Evolutionary conservation across 208 protist species (phyloP).

Genomic region (Leishmania braziliensis): DNA sequence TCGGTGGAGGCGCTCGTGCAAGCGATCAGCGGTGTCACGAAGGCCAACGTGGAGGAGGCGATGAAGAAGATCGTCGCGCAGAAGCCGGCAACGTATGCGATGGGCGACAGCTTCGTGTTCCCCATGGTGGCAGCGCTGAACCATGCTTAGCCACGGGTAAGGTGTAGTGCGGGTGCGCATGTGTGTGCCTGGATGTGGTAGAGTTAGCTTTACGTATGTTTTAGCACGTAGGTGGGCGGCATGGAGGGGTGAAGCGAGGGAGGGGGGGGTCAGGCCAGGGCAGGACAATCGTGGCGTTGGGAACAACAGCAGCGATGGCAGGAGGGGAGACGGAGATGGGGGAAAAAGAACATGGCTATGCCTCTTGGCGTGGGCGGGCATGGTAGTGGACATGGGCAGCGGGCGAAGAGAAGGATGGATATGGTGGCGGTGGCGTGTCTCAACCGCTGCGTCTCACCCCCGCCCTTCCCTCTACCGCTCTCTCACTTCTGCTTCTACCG

Average conservation of each 20-base stretch:
- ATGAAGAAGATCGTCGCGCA: slow-evolving; percentile 37
- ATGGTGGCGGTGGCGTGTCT: not conserved
- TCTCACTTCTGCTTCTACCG: not conserved
- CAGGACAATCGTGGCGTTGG: not conserved
- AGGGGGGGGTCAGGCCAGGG: not conserved
- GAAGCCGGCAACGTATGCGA: slow-evolving; percentile 64
- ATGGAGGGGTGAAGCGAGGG: not conserved
- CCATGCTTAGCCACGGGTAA: slow-evolving; percentile 18
- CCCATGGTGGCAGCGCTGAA: slow-evolving; percentile 56
- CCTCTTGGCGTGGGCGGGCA: not conserved
- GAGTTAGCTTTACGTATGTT: not conserved
- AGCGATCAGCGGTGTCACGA: slow-evolving; percentile 57
- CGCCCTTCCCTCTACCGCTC: not conserved
- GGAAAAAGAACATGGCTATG: not conserved
- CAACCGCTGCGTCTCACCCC: not conserved
- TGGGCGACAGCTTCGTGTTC: slow-evolving; percentile 65
- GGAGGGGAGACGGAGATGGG: not conserved
- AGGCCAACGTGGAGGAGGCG: slow-evolving; percentile 57
- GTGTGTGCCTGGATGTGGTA: slow-evolving; percentile 3
- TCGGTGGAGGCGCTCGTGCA: slow-evolving; percentile 44
- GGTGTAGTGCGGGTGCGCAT: not conserved
- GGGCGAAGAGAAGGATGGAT: not conserved
- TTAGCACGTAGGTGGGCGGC: not conserved
- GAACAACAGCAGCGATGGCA: not conserved
- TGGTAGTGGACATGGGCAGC: not conserved